Evolutionary conservation across 2,329 filamentous ascomycete species (phyloP), one percentile per base, ranked within the genome.

Genomic region (Hymenoscyphus salicellus): DNA sequence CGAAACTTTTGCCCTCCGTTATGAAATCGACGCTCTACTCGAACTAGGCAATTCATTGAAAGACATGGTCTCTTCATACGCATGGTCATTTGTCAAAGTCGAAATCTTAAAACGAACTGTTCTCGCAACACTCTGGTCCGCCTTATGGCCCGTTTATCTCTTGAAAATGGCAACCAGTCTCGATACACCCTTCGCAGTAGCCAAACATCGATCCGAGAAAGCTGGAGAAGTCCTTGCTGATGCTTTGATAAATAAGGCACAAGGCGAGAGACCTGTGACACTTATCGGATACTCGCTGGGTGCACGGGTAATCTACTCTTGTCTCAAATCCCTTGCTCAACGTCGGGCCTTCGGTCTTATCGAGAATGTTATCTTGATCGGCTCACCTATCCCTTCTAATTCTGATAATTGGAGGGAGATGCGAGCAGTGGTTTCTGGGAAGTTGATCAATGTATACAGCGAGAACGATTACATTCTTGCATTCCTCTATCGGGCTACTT

Each of bases 401-500:
- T 83, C 83, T 1, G 81, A 83, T 7, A 87, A 91, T 61, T 97
- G 94, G 93, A 82, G 89, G 32, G 83, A 86, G 5, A 84, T 97
- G 73, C 88, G 91, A 68, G 89, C 86, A 65, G 90, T 94, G 2
- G 92, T 96, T 3, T 84, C 87, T 49, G 93, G 93, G 0, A 86
- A 93, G 26, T 81, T 97, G n/a, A 84, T 97, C 73, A 98, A 97
- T 71, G 92, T 95, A 3, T 97, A 89, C 75, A 96, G 91, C 0
- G 87, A 89, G 60, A 91, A 92, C 57, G 94, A 98, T 76, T 93
- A 92, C 69, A 87, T 97, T 28, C 86, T 98, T 2, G 93, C 88
- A 0, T 96, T 97, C 75, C 81, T 97, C 46, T 96, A 94, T 75
- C 88, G 94, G 60, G 91, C 87, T 2, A 91, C 90, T 62, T 92